Evolutionary conservation across 257 asterid genomes (phyloP), one percentile per base, ranked within the genome.

Genomic region (Solanum ossicruentum): DNA sequence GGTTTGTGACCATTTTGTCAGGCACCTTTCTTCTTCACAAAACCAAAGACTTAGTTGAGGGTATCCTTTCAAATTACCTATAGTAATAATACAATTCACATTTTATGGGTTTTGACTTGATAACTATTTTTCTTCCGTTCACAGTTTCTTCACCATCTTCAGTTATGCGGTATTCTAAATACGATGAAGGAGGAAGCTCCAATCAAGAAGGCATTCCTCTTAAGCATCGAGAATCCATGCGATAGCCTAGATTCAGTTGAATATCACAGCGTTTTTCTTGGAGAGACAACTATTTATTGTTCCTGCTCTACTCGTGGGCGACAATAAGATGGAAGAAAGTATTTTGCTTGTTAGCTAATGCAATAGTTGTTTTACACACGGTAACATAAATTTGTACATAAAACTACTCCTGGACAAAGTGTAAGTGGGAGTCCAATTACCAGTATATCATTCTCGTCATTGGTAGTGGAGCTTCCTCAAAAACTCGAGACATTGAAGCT

Each of bases 1-100:
- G 89, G 47, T 88, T 88, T 47, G 85, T 88, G 58, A 88, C 91
- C 72, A 88, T 88, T 61, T 83, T 88, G 23, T 88, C 89, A 1
- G 91, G 91, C 71, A 88, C 91, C 56, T 86, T 88, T 84, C 91
- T 88, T 39, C 88, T 88, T 54, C 91, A 88, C 84, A 88, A 88
- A 70, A 88, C 88, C 17, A 88, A 88, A 55, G 91, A 88, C 88
- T 28, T 88, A 82, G 86, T 82, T 28, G 88, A 86, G 17, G 65
- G 91, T 88, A 65, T 54, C 79, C 78, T 55, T 23, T 65, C 32
- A 13, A 3, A 18, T 54, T 79, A 52, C 21, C 70, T 32, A 13
- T 36, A 10, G 28, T 3, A n/a, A 0, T 4, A 21, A 23, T 43
- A 21, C 6, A 28, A 39, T 45, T 57, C 3, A 45, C 58, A 23